Evolutionary conservation across 2,329 filamentous ascomycete genomes (phyloP), one percentile per base, ranked within the genome.

Genomic region (Cladophialophora carrionii): DNA sequence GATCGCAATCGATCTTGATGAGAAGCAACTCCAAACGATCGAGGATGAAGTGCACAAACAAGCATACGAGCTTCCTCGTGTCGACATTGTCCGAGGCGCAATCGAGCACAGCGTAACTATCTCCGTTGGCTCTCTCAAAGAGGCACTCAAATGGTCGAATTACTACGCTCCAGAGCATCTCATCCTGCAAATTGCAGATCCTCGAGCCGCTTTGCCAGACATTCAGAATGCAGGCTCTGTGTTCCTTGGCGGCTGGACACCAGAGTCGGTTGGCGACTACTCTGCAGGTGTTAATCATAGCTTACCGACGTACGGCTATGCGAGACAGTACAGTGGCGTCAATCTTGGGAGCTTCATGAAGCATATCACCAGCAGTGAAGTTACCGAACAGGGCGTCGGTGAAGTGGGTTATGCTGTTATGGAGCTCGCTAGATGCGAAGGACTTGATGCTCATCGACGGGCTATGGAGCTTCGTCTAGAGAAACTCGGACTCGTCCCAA

Each of bases 251-350:
- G 84, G 90, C 70, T 99, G 95, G 95, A 98, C 95, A 0, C 95
- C 95, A 5, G 95, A 99, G 80, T 96, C 91, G 76, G 95, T 99
- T 2, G 95, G 95, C 53, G 95, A 99, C 77, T 99, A 99, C 81
- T 96, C 92, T 69, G 95, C 95, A 60, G 95, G 95, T 74, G 95
- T 99, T 49, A 99, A 99, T 78, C 95, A 99, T 82, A 96, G 91
- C 64, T 82, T 99, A 70, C 95, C 95, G 59, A 99, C 95, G 0
- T 99, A 98, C 75, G 95, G 95, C 48, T 99, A 96, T 74, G 95
- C 95, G 56, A 96, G 96, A 80, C 95, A 99, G 78, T 99, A 99
- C 81, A 97, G 92, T 5, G 95, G 95, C 59, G 95, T 99, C 74
- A 99, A 96, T 78, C 85, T 99, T 5, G 92, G 87, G 34, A 98